Conservation (phyloP, 2,329 filamentous ascomycete genomes). For the Nothophoma quercina region DNA sequence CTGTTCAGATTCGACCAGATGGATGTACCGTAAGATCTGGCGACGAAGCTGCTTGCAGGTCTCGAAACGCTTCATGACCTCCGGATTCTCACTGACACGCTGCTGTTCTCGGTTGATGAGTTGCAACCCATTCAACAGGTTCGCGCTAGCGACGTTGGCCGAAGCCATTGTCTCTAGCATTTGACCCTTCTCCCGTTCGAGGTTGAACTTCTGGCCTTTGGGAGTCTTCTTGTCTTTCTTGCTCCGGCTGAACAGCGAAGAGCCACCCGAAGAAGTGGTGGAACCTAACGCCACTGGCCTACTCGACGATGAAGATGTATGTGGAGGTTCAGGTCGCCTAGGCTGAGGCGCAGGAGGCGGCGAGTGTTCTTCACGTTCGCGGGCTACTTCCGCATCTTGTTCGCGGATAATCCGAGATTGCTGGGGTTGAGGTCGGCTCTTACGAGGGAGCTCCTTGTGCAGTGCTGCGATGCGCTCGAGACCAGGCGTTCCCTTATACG, state of each 20-base stretch:
- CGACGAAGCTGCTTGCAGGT: constrained; percentile 84
- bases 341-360: constrained; percentile 43
- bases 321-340: constrained; percentile 35
- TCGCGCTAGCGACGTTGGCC: constrained; percentile 88
- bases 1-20: constrained; percentile 86
- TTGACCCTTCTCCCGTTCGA: constrained; percentile 85
- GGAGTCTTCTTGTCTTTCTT: constrained; percentile 60
- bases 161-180: constrained; percentile 91
- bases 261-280: constrained; percentile 54
- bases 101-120: constrained; percentile 89
- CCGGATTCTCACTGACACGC: constrained; percentile 83
- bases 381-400: constrained; percentile 75
- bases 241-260: constrained; percentile 61
- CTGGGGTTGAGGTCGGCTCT: constrained; percentile 69
- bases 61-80: constrained; percentile 80
- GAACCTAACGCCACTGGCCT: constrained; percentile 38
- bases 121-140: constrained; percentile 85
- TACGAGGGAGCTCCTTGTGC: constrained; percentile 72
- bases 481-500: constrained; percentile 82
- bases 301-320: constrained; percentile 40
- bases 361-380: constrained; percentile 65
- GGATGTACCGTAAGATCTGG: constrained; percentile 89
- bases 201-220: constrained; percentile 73
- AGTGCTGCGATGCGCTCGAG: constrained; percentile 81
- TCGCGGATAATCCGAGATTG: constrained; percentile 85